These are phyloP conservation scores for Starmerella scarabaei DNA, from an alignment of 805 yeast species.

Conservation along the genomic window DNA sequence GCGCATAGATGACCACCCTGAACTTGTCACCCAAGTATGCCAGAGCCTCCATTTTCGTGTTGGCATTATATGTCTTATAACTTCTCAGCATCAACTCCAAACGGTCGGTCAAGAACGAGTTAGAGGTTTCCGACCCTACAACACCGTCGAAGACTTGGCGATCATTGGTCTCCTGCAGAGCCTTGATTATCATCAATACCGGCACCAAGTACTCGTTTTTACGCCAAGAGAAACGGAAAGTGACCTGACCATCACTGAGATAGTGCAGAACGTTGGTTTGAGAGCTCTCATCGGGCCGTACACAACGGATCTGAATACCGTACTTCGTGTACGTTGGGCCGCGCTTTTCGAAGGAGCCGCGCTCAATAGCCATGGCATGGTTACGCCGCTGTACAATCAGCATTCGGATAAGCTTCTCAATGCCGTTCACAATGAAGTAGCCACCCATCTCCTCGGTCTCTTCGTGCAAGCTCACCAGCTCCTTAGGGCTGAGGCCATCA, in stretches of 20 bases:
- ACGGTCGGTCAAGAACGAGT: constrained; percentile 96
- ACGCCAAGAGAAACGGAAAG: constrained; percentile 94
- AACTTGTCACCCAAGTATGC: constrained; percentile 93
- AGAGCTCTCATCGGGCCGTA: constrained; percentile 93
- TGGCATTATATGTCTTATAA: constrained; percentile 65
- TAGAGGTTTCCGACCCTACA: constrained; percentile 72
- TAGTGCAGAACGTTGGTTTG: constrained; percentile 96
- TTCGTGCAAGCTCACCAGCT: constrained; percentile 66
- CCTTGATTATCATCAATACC: constrained; percentile 82
- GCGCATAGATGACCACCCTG: constrained; percentile 80
- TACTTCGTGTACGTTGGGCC: constrained; percentile 78
- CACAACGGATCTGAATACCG: constrained; percentile 90
- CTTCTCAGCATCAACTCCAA: constrained; percentile 82
- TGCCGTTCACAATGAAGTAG: constrained; percentile 90
- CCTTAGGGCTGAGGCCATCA: constrained; percentile 67
- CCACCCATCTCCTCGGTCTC: constrained; percentile 96
- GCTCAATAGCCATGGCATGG: constrained; percentile 93
- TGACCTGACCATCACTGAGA: constrained; percentile 87
- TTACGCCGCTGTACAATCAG: constrained; percentile 94
- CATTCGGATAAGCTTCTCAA: constrained; percentile 93
- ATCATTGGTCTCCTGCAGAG: constrained; percentile 79
- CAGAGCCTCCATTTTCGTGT: constrained; percentile 76
- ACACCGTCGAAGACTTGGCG: constrained; percentile 93
- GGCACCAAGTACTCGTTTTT: constrained; percentile 93
- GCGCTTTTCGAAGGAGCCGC: constrained; percentile 89